Base-by-base conservation (phyloP, 2,329 filamentous ascomycete species). In the Hypomyces rosellus region DNA sequence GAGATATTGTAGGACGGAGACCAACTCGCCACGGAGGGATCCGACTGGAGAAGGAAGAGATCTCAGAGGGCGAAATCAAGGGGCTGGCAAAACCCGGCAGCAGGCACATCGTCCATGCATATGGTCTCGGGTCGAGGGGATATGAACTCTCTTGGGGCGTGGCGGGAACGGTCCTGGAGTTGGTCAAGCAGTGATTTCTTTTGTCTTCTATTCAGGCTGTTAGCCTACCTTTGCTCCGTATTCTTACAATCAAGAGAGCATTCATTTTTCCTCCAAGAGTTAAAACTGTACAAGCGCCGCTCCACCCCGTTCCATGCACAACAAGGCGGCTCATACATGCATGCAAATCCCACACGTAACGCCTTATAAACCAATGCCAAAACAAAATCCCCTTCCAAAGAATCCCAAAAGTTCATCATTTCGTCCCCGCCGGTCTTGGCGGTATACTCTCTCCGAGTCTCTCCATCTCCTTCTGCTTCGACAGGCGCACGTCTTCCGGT, bases 71-170 rank as follows among this genome's bases (percentile, higher is more conserved):
- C 5, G 47, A 51, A 2, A 41, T 44, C 30, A 48, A 51, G 38
- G 49, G 46, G 12, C 2, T 50, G 20, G 25, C 38, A 9, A 48
- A 53, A 5, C 25, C 47, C 25, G 36, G 39, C 33, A 51, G 9
- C 9, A 52, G 40, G 34, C 8, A 60, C 53, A 42, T 62, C 9
- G 51, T 81, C 5, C 78, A 82, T 64, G 78, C 77, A 1, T 82
- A 82, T 59, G 78, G 79, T 3, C 69, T 77, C 34, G 78, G 77
- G 12, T 78, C 78, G 5, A 68, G 78, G 40, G 79, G 78, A 0
- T 81, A 73, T 57, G 79, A 82, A 63, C 57, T 81, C 25, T 81
- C 77, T 14, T 78, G 76, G 74, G 78, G 78, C 2, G 71, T 81
- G 13, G 78, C 76, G 2, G 72, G 74, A 51, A 71, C 34, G 30